Conservation (phyloP, 768 basidiomycete species). For the Leccinum fibrillosum region DNA sequence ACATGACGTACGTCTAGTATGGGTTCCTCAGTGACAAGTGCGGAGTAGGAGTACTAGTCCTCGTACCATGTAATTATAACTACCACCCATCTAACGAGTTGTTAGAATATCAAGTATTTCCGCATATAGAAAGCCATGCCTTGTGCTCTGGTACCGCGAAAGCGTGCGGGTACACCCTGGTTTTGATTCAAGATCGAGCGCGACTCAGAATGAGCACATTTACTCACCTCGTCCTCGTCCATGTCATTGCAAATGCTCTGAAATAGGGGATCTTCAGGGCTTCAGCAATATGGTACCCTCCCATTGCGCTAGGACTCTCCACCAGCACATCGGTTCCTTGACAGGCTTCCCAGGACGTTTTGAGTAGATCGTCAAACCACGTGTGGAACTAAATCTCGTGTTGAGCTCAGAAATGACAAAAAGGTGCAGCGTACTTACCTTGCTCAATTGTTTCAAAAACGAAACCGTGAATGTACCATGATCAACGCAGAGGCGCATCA, state of each 20-base stretch:
- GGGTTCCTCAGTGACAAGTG: background rate
- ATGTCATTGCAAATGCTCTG: conserved; percentile 96
- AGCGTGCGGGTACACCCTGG: conserved; percentile 92
- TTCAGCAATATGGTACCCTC: conserved; percentile 95
- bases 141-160: conserved; percentile 97
- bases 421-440: conserved; percentile 45
- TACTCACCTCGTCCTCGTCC: conserved; percentile 81
- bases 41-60: background rate
- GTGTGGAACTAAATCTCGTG: conserved; percentile 73
- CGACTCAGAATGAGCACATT: background rate
- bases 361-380: conserved; percentile 95
- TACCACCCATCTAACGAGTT: conserved; percentile 76
- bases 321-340: conserved; percentile 91
- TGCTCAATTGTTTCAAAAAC: conserved; percentile 87
- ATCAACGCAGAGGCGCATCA: conserved; percentile 97
- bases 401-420: conserved; percentile 4
- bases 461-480: conserved; percentile 97
- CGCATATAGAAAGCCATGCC: conserved; percentile 37
- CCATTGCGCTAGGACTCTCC: conserved; percentile 97
- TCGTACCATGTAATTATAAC: conserved; percentile 96
- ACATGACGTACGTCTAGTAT: conserved; percentile 85
- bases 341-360: conserved; percentile 95
- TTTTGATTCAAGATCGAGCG: conserved; percentile 3
- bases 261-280: conserved; percentile 92
- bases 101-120: conserved; percentile 13